Evolutionary conservation across 805 yeast species (phyloP).

Genomic region (Saturnispora besseyi): DNA sequence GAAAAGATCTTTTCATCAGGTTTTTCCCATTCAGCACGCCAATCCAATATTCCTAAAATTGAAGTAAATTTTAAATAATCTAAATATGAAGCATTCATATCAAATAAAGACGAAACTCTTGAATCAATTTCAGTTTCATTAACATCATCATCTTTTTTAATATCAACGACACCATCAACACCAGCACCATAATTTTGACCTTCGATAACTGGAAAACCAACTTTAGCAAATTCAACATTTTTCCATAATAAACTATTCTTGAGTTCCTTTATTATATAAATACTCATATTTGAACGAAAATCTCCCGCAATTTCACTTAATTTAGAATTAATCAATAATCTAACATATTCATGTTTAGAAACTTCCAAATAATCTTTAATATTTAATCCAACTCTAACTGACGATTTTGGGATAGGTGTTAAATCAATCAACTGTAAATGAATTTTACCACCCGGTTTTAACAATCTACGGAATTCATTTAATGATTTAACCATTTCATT

Average conservation of each 20-base stretch:
- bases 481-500: slow-evolving; percentile 17
- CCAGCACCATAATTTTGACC: slow-evolving; percentile 6
- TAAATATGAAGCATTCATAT: slow-evolving; percentile 23
- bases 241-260: slow-evolving; percentile 19
- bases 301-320: slow-evolving; percentile 5
- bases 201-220: slow-evolving; percentile 22
- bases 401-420: slow-evolving; percentile 7
- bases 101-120: slow-evolving; percentile 24
- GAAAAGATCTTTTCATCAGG: slow-evolving; percentile 12
- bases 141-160: not conserved
- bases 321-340: slow-evolving; percentile 4
- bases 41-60: slow-evolving; percentile 9
- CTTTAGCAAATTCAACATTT: slow-evolving; percentile 18
- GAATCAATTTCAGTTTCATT: slow-evolving; percentile 20
- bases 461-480: slow-evolving; percentile 23
- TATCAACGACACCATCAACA: not conserved
- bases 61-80: slow-evolving; percentile 20
- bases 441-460: slow-evolving; percentile 25
- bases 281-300: slow-evolving; percentile 15
- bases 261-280: slow-evolving; percentile 16
- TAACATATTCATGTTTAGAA: slow-evolving; percentile 2
- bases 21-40: slow-evolving; percentile 3
- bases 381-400: not conserved
- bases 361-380: slow-evolving; percentile 2
- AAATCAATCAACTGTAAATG: slow-evolving; percentile 26